Evolutionary conservation across 2,329 filamentous ascomycete species (phyloP).

Genomic region (Malbranchea zuffiana): DNA sequence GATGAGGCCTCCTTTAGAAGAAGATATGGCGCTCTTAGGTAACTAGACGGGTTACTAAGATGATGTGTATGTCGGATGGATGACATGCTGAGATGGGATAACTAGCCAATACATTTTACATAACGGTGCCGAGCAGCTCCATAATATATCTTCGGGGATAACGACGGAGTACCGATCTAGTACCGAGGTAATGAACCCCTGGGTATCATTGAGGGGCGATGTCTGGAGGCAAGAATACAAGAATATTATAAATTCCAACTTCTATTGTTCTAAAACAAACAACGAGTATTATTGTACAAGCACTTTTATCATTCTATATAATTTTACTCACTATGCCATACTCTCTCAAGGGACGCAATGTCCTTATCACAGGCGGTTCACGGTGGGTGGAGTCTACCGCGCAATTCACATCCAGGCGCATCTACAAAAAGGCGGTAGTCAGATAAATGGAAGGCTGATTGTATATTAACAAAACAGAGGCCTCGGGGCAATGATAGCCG

Average conservation of each 20-base stretch:
- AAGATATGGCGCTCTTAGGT: not conserved
- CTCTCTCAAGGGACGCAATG: slow-evolving; percentile 49
- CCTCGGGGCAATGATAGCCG: slow-evolving; percentile 57
- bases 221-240: not conserved
- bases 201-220: slow-evolving; percentile 1
- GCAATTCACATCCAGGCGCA: slow-evolving; percentile 1
- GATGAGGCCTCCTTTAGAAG: slow-evolving; percentile 2
- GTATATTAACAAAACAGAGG: slow-evolving; percentile 42
- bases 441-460: slow-evolving; percentile 5
- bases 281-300: too few species aligned
- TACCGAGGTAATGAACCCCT: not conserved
- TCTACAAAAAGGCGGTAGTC: too few species aligned
- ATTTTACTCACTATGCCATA: slow-evolving; percentile 49
- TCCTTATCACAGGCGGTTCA: slow-evolving; percentile 54
- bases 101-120: too few species aligned
- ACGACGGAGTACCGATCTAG: too few species aligned
- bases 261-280: too few species aligned
- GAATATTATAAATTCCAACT: too few species aligned
- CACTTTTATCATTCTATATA: too few species aligned
- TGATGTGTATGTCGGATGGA: too few species aligned
- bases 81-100: not conserved
- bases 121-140: too few species aligned
- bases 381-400: slow-evolving; percentile 39
- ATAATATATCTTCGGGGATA: too few species aligned
- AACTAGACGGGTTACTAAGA: too few species aligned